Evolutionary conservation across 305 asterid genomes (phyloP).

Genomic region (Euphrasia arctica): DNA sequence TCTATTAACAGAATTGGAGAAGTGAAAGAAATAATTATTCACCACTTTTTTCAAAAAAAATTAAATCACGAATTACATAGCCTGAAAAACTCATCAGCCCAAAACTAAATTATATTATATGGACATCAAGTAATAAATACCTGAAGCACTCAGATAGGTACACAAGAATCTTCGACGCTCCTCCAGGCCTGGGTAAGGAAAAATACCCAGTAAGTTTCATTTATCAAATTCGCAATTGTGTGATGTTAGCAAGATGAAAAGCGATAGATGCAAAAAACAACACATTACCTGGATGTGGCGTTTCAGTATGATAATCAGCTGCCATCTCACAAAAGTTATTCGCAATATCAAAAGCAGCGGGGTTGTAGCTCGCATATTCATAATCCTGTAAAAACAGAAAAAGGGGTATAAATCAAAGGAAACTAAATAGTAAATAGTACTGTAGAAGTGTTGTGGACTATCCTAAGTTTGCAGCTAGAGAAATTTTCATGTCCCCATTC

Average conservation of each 20-base stretch:
- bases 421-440: not conserved
- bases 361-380: constrained; percentile 91
- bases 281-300: constrained; percentile 81
- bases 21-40: constrained; percentile 9
- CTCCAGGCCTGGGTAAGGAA: constrained; percentile 42
- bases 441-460: not conserved
- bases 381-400: constrained; percentile 51
- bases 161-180: constrained; percentile 64
- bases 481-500: constrained; percentile 15
- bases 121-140: constrained; percentile 26
- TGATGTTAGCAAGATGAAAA: constrained; percentile 8
- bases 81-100: constrained; percentile 9
- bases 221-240: constrained; percentile 7
- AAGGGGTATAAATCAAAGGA: constrained; percentile 22
- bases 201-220: constrained; percentile 21
- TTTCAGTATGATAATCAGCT: constrained; percentile 87
- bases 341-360: constrained; percentile 75
- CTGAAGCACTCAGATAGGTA: constrained; percentile 54
- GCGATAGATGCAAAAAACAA: constrained; percentile 19
- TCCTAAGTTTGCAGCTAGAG: constrained; percentile 9
- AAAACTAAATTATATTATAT: not conserved
- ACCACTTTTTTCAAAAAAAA: not conserved
- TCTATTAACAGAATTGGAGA: not conserved
- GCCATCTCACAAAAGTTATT: constrained; percentile 97
- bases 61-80: not conserved